Conservation (phyloP, 2,329 filamentous ascomycete species). For the Calonectria montana region DNA sequence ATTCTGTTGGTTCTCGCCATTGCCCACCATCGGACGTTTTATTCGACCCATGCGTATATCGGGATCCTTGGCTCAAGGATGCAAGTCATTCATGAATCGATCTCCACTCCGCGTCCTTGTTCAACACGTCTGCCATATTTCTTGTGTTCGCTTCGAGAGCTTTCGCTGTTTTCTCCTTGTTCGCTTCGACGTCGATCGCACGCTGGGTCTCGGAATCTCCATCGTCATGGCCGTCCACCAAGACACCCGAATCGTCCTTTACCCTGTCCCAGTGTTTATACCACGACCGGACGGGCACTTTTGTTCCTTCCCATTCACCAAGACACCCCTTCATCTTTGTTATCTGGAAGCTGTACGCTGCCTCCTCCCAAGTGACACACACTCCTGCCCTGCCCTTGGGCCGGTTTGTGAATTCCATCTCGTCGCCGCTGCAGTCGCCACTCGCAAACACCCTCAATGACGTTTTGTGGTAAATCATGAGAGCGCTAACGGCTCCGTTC, state of each 20-base stretch:
- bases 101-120: not conserved
- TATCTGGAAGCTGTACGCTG: not conserved
- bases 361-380: not conserved
- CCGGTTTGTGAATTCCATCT: not conserved
- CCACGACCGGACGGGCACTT: not conserved
- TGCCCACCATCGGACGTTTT: not conserved
- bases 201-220: not conserved
- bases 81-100: not conserved
- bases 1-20: not conserved
- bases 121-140: not conserved
- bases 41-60: not conserved
- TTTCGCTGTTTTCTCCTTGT: not conserved
- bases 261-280: not conserved
- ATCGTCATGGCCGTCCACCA: not conserved
- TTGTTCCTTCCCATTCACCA: not conserved
- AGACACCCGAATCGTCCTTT: not conserved
- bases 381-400: not conserved
- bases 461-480: not conserved
- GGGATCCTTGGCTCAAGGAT: not conserved
- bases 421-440: slow-evolving; percentile 5
- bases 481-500: not conserved
- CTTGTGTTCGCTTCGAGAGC: not conserved
- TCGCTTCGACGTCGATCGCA: not conserved
- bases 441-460: not conserved
- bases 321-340: not conserved